Evolutionary conservation across 805 yeast species (phyloP).

Genomic region (Teunomyces funiuensis): DNA sequence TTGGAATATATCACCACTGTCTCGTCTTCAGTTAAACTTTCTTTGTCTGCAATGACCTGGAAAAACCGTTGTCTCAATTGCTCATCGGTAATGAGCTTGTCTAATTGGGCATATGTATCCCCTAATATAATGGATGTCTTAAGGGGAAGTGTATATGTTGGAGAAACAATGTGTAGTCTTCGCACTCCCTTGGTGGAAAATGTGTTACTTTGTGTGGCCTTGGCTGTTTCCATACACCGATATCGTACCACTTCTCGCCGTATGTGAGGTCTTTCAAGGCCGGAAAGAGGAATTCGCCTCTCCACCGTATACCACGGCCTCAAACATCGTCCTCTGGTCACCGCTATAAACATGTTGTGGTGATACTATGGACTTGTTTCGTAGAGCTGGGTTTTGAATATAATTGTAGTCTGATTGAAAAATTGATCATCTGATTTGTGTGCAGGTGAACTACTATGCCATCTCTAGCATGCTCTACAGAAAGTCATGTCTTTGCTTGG

Average conservation of each 20-base stretch:
- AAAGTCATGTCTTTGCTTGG: not conserved
- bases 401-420: slow-evolving; percentile 8
- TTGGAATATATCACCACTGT: slow-evolving; percentile 15
- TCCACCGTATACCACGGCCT: slow-evolving; percentile 1
- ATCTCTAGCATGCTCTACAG: too few species aligned
- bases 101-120: slow-evolving; percentile 8
- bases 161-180: slow-evolving; percentile 1
- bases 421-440: slow-evolving; percentile 5
- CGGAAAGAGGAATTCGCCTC: not conserved
- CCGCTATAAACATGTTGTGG: slow-evolving; percentile 4
- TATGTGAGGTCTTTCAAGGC: not conserved
- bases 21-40: slow-evolving; percentile 9
- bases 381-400: not conserved
- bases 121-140: slow-evolving; percentile 7
- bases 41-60: slow-evolving; percentile 11
- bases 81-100: slow-evolving; percentile 9
- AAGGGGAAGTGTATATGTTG: not conserved
- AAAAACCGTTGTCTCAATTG: slow-evolving; percentile 14
- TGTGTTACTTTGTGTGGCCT: not conserved
- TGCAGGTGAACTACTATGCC: too few species aligned
- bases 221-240: not conserved
- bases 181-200: not conserved
- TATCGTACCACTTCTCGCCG: slow-evolving; percentile 4
- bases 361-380: not conserved
- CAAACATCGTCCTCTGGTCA: slow-evolving; percentile 4